A percentile compares a stretch with the other conserved stretches of the same genome.
These are phyloP conservation scores for Solanum medicagineum DNA, from an alignment of 257 asterid genomes.

Conservation along the genomic window DNA sequence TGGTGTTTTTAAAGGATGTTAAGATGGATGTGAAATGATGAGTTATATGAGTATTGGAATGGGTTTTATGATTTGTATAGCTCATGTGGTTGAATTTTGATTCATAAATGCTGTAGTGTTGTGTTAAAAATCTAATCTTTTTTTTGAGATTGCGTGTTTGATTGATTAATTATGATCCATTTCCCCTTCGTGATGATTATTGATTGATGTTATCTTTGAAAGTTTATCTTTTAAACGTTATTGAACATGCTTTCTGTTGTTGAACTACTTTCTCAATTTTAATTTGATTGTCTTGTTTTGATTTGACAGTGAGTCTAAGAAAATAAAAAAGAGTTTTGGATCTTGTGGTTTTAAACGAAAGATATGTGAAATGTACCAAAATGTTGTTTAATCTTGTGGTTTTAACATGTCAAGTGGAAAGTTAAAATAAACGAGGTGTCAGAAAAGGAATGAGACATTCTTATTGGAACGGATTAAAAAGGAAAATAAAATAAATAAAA, in stretches of 20 bases:
- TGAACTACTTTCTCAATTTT: background rate
- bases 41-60: background rate
- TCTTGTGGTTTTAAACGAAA: background rate
- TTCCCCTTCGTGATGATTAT: background rate
- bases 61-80: background rate
- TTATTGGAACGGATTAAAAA: background rate
- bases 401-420: background rate
- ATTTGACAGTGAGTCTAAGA: background rate
- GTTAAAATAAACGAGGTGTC: background rate
- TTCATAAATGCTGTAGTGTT: background rate
- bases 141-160: background rate
- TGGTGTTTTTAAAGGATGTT: background rate
- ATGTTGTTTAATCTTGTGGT: background rate
- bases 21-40: background rate
- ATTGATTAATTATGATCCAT: background rate
- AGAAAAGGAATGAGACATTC: background rate
- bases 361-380: background rate
- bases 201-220: background rate
- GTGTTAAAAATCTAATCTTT: background rate
- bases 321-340: background rate
- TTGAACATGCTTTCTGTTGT: background rate
- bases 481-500: background rate
- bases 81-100: background rate
- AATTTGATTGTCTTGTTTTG: background rate
- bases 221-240: background rate